Conservation (phyloP, 306 rosid genomes). For the Comarum palustre region DNA sequence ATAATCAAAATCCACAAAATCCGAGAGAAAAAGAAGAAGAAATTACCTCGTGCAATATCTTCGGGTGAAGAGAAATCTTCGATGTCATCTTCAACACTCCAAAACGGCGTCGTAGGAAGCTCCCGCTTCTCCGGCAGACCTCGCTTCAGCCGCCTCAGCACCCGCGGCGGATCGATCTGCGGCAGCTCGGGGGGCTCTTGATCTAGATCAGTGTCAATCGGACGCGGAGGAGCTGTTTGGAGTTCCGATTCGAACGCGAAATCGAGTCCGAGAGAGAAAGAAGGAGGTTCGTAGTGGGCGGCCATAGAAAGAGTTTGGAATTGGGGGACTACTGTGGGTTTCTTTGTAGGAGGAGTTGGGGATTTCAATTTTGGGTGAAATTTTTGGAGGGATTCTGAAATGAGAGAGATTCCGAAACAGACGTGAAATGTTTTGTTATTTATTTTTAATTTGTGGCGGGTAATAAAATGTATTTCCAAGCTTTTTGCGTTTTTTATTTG, state of each 20-base stretch:
- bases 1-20: not conserved
- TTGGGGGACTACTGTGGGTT: not conserved
- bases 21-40: too few relatives aligned
- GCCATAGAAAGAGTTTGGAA: conserved; percentile 41
- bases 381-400: conserved; percentile 34
- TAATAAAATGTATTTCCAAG: too few relatives aligned
- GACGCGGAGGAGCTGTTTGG: conserved; percentile 6
- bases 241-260: conserved; percentile 42
- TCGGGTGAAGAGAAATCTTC: conserved; percentile 77
- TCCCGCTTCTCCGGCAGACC: conserved; percentile 33
- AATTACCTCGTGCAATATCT: conserved; percentile 34
- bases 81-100: conserved; percentile 46
- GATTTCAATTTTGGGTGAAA: conserved; percentile 33
- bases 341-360: not conserved
- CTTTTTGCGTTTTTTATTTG: too few relatives aligned
- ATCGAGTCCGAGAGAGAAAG: conserved; percentile 80
- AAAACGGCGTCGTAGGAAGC: conserved; percentile 8
- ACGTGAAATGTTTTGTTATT: too few relatives aligned
- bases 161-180: conserved; percentile 30
- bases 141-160: conserved; percentile 69
- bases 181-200: conserved; percentile 18
- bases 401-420: not conserved
- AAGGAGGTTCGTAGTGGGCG: conserved; percentile 54
- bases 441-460: too few relatives aligned
- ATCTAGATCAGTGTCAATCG: conserved; percentile 5